phyloP scores from a whole-genome alignment of 495 filamentous ascomycete species.

The Tetracladium marchalianum region DNA sequence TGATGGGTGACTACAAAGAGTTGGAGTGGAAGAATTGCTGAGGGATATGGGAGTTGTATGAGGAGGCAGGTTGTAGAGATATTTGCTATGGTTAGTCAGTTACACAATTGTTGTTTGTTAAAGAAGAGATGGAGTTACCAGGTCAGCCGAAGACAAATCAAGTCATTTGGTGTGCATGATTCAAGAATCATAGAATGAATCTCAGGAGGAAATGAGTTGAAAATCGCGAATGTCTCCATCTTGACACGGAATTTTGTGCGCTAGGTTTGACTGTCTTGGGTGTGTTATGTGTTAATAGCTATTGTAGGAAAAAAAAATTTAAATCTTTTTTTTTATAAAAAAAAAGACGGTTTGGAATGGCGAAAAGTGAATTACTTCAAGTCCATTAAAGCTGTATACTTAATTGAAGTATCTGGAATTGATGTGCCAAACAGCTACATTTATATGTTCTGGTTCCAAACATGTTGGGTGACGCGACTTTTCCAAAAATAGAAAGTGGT shows the following conservation, averaged over 20 bases:
- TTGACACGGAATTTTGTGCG: too few species aligned
- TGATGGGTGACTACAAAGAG: slow-evolving; percentile 1
- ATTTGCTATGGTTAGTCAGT: slow-evolving; percentile 12
- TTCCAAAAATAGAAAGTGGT: slow-evolving; percentile 5
- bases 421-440: too few species aligned
- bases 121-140: slow-evolving; percentile 5
- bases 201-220: slow-evolving; percentile 15
- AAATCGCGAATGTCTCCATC: slow-evolving; percentile 6
- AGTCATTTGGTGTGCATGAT: slow-evolving; percentile 13
- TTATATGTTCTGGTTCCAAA: too few species aligned
- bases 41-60: neutral
- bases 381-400: too few species aligned
- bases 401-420: too few species aligned
- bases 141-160: slow-evolving; percentile 15
- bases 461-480: neutral
- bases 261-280: too few species aligned
- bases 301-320: too few species aligned
- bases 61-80: slow-evolving; percentile 10
- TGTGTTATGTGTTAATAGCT: too few species aligned
- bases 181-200: slow-evolving; percentile 13
- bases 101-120: neutral
- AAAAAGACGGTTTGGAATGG: too few species aligned
- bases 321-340: too few species aligned
- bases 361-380: too few species aligned
- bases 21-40: neutral